These are phyloP conservation scores for Stephania japonica DNA, from an alignment of 164 flowering plant species.

Conservation along the genomic window DNA sequence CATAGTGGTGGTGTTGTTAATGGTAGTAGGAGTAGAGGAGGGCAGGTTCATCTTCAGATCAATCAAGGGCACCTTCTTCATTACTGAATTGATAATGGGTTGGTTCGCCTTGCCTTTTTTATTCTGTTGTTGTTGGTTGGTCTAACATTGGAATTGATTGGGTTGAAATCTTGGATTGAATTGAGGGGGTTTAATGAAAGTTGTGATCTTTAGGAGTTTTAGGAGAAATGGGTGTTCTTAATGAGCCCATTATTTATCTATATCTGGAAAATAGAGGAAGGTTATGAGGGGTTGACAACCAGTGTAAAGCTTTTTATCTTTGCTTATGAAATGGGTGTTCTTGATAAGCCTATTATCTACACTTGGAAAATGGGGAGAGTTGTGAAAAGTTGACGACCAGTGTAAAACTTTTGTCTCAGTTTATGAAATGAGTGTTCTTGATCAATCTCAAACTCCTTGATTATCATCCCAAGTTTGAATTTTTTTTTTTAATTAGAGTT, in stretches of 20 bases:
- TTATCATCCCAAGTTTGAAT: conserved; percentile 9
- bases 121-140: too few relatives aligned
- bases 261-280: too few relatives aligned
- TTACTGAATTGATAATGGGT: not conserved
- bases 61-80: conserved; percentile 8
- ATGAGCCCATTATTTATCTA: not conserved
- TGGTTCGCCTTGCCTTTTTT: too few relatives aligned
- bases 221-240: conserved; percentile 17
- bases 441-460: conserved; percentile 10
- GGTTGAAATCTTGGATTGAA: too few relatives aligned
- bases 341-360: too few relatives aligned
- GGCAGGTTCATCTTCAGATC: not conserved
- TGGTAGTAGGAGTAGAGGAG: not conserved
- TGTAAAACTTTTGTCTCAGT: too few relatives aligned
- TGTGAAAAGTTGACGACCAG: too few relatives aligned
- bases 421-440: conserved; percentile 18
- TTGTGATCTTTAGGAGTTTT: not conserved
- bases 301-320: too few relatives aligned
- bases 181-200: not conserved
- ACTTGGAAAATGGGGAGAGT: too few relatives aligned
- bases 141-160: conserved; percentile 1
- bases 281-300: too few relatives aligned
- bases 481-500: not conserved
- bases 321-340: too few relatives aligned
- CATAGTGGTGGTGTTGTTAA: not conserved